These are phyloP conservation scores for Claviceps sp. DNA, from an alignment of 2,329 filamentous ascomycete genomes.

Conservation along the genomic window DNA sequence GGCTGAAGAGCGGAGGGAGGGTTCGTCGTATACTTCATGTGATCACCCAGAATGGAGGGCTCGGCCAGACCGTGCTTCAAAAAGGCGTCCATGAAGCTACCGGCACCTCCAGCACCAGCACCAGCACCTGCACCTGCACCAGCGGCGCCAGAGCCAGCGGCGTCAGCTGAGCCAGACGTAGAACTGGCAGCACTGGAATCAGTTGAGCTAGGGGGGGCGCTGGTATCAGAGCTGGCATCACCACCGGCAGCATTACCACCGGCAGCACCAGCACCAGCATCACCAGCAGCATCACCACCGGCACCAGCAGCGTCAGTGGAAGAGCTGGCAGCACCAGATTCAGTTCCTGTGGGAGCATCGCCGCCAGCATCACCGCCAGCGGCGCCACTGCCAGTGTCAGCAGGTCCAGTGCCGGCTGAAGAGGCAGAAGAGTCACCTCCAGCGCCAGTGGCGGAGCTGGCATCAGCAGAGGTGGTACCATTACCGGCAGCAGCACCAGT, in stretches of 20 bases:
- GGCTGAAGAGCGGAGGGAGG: background rate
- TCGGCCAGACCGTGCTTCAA: slow-evolving; percentile 1
- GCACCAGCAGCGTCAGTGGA: background rate
- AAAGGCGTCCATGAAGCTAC: background rate
- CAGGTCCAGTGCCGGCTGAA: background rate
- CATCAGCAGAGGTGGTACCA: background rate
- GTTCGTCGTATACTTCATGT: slow-evolving; percentile 1
- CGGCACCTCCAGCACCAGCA: background rate
- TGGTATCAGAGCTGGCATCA: background rate
- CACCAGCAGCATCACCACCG: background rate
- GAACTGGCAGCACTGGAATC: background rate
- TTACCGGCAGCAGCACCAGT: background rate
- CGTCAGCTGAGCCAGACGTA: background rate
- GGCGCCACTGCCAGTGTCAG: background rate
- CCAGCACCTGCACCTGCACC: no score
- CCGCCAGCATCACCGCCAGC: no score
- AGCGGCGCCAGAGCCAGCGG: background rate
- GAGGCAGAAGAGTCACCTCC: background rate
- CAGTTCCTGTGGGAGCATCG: background rate
- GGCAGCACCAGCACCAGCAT: background rate
- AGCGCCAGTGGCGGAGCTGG: background rate
- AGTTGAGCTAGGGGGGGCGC: background rate
- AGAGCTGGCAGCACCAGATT: background rate
- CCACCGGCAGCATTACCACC: no score
- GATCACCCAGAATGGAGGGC: background rate